Evolutionary conservation across 176 grass and related monocot genomes (phyloP), one percentile per base, ranked within the genome.

Genomic region (Saccharum spontaneum): DNA sequence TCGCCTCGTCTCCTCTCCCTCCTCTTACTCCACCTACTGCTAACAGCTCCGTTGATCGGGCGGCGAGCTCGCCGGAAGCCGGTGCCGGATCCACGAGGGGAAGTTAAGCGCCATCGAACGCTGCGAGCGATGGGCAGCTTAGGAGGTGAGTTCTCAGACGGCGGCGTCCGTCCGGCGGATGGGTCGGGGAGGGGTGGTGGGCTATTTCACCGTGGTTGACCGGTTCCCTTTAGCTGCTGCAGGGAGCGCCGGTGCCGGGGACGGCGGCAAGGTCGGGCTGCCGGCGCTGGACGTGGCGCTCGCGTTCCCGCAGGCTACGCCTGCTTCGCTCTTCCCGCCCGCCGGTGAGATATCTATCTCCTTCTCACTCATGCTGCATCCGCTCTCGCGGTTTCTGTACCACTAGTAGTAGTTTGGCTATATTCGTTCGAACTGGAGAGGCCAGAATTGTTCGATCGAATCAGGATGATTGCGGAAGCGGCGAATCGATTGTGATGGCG

Each of bases 261-360:
- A 30, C 41, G 71, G 67, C 68, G 60, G 12, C 28, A 90, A 92
- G 82, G 87, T 95, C 24, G 91, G 94, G 34, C 73, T 96, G 22
- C 91, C 94, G 43, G 84, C 94, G 34, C 37, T 93, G 66, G 88
- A 93, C 14, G 67, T 95, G n/a, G 50, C 84, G 59, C 50, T 73
- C 76, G 91, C 94, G 63, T 96, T 96, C 80, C 91, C 91, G 68
- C 94, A 93, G 82, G 91, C 91, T 31, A 96, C 94, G 33, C 91
- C 91, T 60, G 94, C 91, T 20, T 93, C 94, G 6, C 37, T 91
- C 28, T 96, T 96, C 85, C 94, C 88, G 4, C 81, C 91, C 22
- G 59, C 86, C 55, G 88, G 94, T 91, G 49, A 92, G 76, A 54
- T 10, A 13, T 9, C 59, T 26, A 3, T 22, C 22, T 26, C 10